Base-by-base conservation (phyloP, 1,284 basidiomycete genomes). In the Tilletia walkeri region DNA sequence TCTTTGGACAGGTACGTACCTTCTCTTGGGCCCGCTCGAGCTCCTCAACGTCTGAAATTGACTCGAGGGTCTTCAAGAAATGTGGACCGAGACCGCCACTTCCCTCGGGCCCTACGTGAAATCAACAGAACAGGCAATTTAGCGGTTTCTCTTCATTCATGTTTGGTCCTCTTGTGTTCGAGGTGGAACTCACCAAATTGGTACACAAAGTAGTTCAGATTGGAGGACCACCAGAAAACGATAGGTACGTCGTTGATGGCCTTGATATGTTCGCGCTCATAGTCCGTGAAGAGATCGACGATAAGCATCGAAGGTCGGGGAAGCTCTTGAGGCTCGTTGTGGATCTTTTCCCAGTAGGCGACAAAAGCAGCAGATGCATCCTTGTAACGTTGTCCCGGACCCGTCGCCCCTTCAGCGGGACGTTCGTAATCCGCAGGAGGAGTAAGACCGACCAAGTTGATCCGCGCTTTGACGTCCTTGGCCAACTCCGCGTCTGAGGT, bases 211-310 rank as follows among this genome's bases (percentile, higher is more conserved):
- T 56, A 56, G 14, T 12, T 5, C 54, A 56, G 54, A 30, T 56
- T 56, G 54, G n/a, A n/a, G 14, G 54, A 56, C 54, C 54, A 56
- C 24, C 20, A 34, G 34, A 20, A 24, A 24, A 30, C 4, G 54
- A 56, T 34, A 4, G 54, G 54, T 5, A 34, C 34, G 20, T 56
- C 41, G 14, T 45, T 45, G 41, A 45, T 7, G 41, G 41, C 1
- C 20, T 20, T 56, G 16, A 56, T 34, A 3, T 34, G 20, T 34
- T 56, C 34, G 2, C 20, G 54, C 54, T 56, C 12, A 6, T 56
- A 34, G 16, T 56, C 54, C 6, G 54, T 56, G 54, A 56, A 56
- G 54, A 56, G 20, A 14, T 56, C 54, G n/a, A 56, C 54, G 5
- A 56, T 30, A 1, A 34, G 24, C 24, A 56, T 20, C 20, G 54